phyloP scores from a whole-genome alignment of 2,329 filamentous ascomycete species.

The Neurospora sp. region DNA sequence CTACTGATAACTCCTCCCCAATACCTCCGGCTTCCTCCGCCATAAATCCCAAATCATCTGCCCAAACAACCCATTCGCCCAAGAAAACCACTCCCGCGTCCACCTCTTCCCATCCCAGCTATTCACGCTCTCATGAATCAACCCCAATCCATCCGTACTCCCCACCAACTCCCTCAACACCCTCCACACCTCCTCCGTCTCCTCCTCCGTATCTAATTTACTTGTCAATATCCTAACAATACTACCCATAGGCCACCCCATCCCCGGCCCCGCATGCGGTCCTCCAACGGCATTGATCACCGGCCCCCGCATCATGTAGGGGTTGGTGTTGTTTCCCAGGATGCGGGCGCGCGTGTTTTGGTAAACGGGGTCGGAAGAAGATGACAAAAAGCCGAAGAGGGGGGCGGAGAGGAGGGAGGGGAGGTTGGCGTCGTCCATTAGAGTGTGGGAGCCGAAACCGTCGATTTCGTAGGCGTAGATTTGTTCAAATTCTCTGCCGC shows the following conservation, averaged over 20 bases:
- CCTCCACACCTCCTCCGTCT: no score
- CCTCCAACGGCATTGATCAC: constrained; percentile 43
- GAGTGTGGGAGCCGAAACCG: constrained; percentile 50
- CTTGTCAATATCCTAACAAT: constrained; percentile 73
- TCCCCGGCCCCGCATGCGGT: constrained; percentile 49
- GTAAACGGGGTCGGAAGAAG: constrained; percentile 50
- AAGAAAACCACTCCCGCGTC: constrained; percentile 56
- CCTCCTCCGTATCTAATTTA: constrained; percentile 24
- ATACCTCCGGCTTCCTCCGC: constrained; percentile 52
- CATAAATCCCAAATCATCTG: constrained; percentile 70
- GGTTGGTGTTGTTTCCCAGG: constrained; percentile 55
- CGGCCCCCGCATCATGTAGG: constrained; percentile 52
- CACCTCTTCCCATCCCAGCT: constrained; percentile 43
- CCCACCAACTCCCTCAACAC: constrained; percentile 56
- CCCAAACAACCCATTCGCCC: constrained; percentile 86
- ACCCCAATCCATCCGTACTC: constrained; percentile 60
- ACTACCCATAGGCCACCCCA: constrained; percentile 82
- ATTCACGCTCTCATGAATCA: constrained; percentile 75
- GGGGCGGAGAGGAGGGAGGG: constrained; percentile 52
- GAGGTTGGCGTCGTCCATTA: constrained; percentile 60
- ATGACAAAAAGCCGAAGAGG: constrained; percentile 49
- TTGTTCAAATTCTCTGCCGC: constrained; percentile 34
- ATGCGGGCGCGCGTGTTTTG: constrained; percentile 67
- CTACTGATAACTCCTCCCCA: constrained; percentile 28
- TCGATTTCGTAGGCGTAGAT: constrained; percentile 68